Conservation (phyloP, 2,329 filamentous ascomycete genomes). For the Colletotrichum spaethianum region DNA sequence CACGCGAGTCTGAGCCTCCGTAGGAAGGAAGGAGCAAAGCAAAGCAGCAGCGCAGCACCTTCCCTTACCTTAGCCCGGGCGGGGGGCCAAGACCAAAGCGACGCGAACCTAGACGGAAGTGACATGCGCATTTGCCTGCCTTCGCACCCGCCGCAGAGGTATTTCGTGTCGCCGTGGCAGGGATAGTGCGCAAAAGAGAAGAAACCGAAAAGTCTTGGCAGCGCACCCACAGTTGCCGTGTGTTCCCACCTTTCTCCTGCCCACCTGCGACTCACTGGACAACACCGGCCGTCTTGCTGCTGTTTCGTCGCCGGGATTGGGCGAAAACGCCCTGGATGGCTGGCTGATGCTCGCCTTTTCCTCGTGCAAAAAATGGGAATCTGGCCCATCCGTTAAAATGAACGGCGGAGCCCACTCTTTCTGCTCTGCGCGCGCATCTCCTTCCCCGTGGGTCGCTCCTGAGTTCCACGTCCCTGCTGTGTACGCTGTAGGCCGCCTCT, state of each 20-base stretch:
- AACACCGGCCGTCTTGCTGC: background rate
- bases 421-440: background rate
- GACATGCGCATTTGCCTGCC: slow-evolving; percentile 18
- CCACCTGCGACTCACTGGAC: slow-evolving; percentile 1
- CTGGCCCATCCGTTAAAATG: slow-evolving; percentile 38
- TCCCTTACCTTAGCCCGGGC: background rate
- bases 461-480: background rate
- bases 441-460: slow-evolving; percentile 11
- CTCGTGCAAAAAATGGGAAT: slow-evolving; percentile 15
- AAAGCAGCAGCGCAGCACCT: background rate
- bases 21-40: background rate
- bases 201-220: slow-evolving; percentile 41
- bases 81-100: background rate
- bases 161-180: background rate
- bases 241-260: slow-evolving; percentile 29
- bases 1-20: slow-evolving; percentile 11
- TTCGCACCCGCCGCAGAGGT: slow-evolving; percentile 3
- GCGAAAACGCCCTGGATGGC: background rate
- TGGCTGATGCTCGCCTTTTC: background rate
- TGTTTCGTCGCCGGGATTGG: slow-evolving; percentile 7
- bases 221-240: slow-evolving; percentile 25
- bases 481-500: background rate
- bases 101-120: slow-evolving; percentile 10
- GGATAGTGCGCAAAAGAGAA: slow-evolving; percentile 32
- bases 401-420: slow-evolving; percentile 30